Evolutionary conservation across 140 eudicot genomes (phyloP).

Genomic region (Artemisia princeps): DNA sequence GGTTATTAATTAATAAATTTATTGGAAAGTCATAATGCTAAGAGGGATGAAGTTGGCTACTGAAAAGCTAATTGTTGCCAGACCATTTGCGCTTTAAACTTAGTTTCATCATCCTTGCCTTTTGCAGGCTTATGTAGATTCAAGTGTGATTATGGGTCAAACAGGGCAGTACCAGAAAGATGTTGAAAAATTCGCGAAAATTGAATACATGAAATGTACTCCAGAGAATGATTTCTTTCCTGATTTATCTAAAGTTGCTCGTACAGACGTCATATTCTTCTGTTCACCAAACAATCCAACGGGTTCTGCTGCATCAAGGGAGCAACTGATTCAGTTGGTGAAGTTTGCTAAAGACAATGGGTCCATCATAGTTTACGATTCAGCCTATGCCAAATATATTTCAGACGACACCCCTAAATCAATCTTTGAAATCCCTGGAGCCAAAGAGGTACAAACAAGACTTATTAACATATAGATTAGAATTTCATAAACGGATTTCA

Average conservation of each 20-base stretch:
- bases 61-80: slow-evolving; percentile 4
- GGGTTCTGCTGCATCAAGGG: slow-evolving; percentile 82
- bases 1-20: too few relatives aligned
- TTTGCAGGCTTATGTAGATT: slow-evolving; percentile 85
- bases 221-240: slow-evolving; percentile 90
- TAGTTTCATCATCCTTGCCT: background rate
- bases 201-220: slow-evolving; percentile 79
- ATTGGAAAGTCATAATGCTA: background rate
- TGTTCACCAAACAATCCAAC: slow-evolving; percentile 97
- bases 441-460: slow-evolving; percentile 55
- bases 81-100: background rate
- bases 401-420: slow-evolving; percentile 72
- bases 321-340: slow-evolving; percentile 61
- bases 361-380: slow-evolving; percentile 75
- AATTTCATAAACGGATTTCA: background rate
- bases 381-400: slow-evolving; percentile 84
- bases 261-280: slow-evolving; percentile 82
- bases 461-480: background rate
- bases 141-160: slow-evolving; percentile 89
- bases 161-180: slow-evolving; percentile 60
- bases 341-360: slow-evolving; percentile 81
- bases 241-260: slow-evolving; percentile 54
- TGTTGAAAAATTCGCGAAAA: slow-evolving; percentile 51
- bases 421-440: slow-evolving; percentile 86
- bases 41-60: slow-evolving; percentile 6